phyloP scores from a whole-genome alignment of 768 basidiomycete genomes.

The Leccinum disarticulatum region DNA sequence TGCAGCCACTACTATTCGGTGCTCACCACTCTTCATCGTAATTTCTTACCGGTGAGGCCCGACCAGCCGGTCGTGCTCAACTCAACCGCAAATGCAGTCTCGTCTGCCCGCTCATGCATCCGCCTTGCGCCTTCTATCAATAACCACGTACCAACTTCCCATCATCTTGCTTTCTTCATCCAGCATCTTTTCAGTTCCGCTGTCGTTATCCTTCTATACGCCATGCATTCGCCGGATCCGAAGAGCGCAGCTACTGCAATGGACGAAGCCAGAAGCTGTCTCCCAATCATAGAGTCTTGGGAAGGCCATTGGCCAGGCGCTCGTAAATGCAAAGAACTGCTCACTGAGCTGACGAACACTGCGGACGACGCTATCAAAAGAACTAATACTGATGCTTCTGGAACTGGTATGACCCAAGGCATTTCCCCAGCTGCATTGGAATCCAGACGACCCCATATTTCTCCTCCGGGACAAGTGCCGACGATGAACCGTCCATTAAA shows the following conservation, averaged over 20 bases:
- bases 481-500: conserved; percentile 50
- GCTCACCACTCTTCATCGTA: conserved; percentile 83
- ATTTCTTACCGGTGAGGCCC: conserved; percentile 76
- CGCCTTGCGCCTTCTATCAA: conserved; percentile 83
- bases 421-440: conserved; percentile 42
- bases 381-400: conserved; percentile 18
- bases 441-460: conserved; percentile 54
- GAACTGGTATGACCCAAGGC: conserved; percentile 26
- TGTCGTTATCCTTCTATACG: conserved; percentile 79
- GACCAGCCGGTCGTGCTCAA: conserved; percentile 68
- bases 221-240: conserved; percentile 77
- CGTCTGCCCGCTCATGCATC: conserved; percentile 83
- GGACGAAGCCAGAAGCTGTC: conserved; percentile 77
- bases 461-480: conserved; percentile 41
- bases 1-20: conserved; percentile 91
- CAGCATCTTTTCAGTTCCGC: conserved; percentile 89
- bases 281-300: conserved; percentile 73
- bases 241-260: conserved; percentile 68
- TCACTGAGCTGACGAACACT: conserved; percentile 66
- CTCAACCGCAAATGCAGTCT: conserved; percentile 78
- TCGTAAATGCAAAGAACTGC: conserved; percentile 80
- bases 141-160: conserved; percentile 80
- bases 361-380: conserved; percentile 64
- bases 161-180: conserved; percentile 86
- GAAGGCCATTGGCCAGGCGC: conserved; percentile 89